phyloP scores from a whole-genome alignment of 495 filamentous ascomycete genomes.

The Bombardia bombarda region DNA sequence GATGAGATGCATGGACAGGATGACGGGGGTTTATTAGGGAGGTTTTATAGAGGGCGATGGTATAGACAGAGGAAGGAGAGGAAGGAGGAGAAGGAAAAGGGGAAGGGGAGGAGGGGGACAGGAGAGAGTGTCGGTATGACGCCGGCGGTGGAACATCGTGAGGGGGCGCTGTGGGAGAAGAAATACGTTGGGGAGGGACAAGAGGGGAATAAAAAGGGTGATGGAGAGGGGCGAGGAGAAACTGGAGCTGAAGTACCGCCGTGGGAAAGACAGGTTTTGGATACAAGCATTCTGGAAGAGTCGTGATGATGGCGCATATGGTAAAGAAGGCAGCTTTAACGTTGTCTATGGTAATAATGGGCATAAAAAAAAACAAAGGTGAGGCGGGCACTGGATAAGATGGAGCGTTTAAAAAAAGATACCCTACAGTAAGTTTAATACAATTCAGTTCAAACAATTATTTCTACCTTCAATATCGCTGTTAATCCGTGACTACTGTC shows the following conservation, averaged over 20 bases:
- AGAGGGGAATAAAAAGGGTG: neutral
- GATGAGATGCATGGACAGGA: neutral
- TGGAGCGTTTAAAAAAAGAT: too few relatives aligned
- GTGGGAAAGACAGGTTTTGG: slow-evolving; percentile 9
- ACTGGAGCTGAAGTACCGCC: neutral
- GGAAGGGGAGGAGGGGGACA: neutral
- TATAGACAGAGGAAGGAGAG: slow-evolving; percentile 3
- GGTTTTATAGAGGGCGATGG: neutral
- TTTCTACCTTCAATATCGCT: too few relatives aligned
- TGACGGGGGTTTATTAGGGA: slow-evolving; percentile 1
- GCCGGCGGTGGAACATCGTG: neutral
- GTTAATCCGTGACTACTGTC: too few relatives aligned
- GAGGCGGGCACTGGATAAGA: too few relatives aligned
- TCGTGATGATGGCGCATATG: too few relatives aligned
- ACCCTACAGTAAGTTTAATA: too few relatives aligned
- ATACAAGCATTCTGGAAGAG: slow-evolving; percentile 14
- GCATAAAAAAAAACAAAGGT: too few relatives aligned
- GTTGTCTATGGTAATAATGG: too few relatives aligned
- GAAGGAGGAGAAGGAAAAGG: neutral
- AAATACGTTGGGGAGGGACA: neutral
- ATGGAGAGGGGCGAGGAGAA: neutral
- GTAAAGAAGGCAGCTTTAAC: too few relatives aligned
- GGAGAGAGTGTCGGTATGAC: neutral
- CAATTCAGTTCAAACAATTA: too few relatives aligned
- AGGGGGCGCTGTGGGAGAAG: neutral